phyloP scores from a whole-genome alignment of 305 asterid species.

The Fraxinus greggii region DNA sequence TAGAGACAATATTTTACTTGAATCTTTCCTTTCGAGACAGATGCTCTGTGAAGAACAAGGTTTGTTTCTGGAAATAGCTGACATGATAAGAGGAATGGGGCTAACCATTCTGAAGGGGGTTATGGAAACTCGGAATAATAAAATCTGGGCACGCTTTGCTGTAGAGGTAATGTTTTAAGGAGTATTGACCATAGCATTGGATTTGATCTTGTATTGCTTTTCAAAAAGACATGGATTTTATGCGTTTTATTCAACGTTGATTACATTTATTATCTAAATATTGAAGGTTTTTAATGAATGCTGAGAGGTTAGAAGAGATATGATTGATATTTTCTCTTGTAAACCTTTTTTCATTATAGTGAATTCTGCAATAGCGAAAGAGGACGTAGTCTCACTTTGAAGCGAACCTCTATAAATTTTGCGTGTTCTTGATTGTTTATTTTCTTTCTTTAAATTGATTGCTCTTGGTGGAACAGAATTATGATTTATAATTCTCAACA shows the following conservation, averaged over 20 bases:
- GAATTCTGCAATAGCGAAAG: not conserved
- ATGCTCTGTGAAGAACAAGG: conserved; percentile 80
- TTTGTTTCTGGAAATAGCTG: conserved; percentile 74
- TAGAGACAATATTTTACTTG: not conserved
- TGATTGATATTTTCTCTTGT: not conserved
- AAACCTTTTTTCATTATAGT: not conserved
- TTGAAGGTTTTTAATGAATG: not conserved
- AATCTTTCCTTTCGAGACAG: conserved; percentile 35
- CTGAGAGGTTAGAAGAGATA: not conserved
- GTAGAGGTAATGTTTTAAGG: conserved; percentile 54
- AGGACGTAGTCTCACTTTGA: not conserved
- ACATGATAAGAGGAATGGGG: conserved; percentile 66
- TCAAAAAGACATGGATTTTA: not conserved
- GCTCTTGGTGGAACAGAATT: not conserved
- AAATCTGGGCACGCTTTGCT: conserved; percentile 73
- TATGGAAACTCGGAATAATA: conserved; percentile 64
- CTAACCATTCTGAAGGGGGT: conserved; percentile 72
- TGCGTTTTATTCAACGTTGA: not conserved
- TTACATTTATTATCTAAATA: not conserved
- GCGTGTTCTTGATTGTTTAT: not conserved
- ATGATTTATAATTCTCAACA: not conserved
- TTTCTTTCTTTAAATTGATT: not conserved
- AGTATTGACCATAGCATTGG: conserved; percentile 1
- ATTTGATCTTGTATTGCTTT: not conserved
- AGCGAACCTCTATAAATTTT: not conserved